Base-by-base conservation (phyloP, 768 basidiomycete genomes). In the Pholiota microspora region DNA sequence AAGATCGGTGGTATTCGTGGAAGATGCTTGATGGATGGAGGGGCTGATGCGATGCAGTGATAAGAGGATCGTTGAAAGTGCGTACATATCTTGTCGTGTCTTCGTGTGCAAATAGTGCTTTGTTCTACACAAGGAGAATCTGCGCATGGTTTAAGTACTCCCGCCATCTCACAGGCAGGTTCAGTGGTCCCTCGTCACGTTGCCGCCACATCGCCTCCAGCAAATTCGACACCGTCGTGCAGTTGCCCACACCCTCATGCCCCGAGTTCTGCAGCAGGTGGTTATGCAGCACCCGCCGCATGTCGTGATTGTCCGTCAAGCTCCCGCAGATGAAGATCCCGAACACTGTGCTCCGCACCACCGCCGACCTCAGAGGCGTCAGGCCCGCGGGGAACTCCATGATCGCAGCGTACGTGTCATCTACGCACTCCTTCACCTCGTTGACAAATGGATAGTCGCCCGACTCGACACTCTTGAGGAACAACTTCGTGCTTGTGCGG, bases 311-410 rank as follows among this genome's bases (percentile, higher is more conserved):
- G 64, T 85, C 82, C 57, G 86, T 84, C 49, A 92, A 77, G 59
- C 79, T 83, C 1, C 89, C 89, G 56, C 82, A 82, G 49, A 93
- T 78, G 63, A 85, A 90, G 55, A 89, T 83, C 42, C 82, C 80
- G 62, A 92, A 90, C 60, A 92, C 88, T 24, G 89, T 89, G 70
- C 85, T 89, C 34, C 89, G 77, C 53, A 90, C 79, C 24, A 92
- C 85, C 12, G 79, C 75, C 47, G 25, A 42, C 24, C 21, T 27
- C 24, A 8, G n/a, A 13, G 25, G 40, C 47, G 12, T 40, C 38
- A 49, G 27, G 31, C 18, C 31, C 3, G 12, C 13, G 2, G 53
- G 54, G 28, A 59, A 34, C 28, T 56, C 25, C 48, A 34, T 35
- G 48, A 54, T 49, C 49, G 56, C 42, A 18, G 54, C 2, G 53